Evolutionary conservation across 495 filamentous ascomycete genomes (phyloP).

Genomic region (Paragyromitra xinjiangensis): DNA sequence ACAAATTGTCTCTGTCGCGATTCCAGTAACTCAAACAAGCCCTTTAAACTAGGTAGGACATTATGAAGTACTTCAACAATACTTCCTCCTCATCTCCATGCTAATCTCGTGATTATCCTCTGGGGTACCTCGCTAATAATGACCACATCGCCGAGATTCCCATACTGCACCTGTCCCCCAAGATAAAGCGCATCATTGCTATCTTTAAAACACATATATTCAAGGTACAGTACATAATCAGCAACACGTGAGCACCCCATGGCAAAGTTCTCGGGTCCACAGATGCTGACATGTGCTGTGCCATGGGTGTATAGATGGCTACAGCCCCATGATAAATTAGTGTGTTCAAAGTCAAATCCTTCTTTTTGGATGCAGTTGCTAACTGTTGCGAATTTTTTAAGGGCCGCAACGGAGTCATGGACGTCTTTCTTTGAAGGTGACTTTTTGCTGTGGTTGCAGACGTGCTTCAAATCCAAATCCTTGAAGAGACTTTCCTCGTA

Average conservation of each 20-base stretch:
- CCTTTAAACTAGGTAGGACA: neutral
- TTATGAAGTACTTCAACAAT: neutral
- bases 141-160: neutral
- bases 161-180: slow-evolving; percentile 2
- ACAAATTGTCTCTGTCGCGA: neutral
- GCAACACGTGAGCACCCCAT: slow-evolving; percentile 8
- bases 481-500: neutral
- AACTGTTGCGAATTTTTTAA: neutral
- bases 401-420: neutral
- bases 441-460: neutral
- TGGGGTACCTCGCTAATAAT: neutral
- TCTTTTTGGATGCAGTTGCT: neutral
- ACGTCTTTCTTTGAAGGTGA: neutral
- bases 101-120: neutral
- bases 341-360: neutral
- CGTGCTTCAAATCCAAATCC: neutral
- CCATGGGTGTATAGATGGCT: neutral
- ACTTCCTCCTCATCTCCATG: neutral
- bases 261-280: neutral
- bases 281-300: neutral
- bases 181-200: neutral
- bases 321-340: neutral
- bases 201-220: neutral
- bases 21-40: neutral
- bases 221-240: slow-evolving; percentile 9